These are phyloP conservation scores for Sanchytrium tribonematis DNA, from an alignment of 371 early-diverging fungal species.

Conservation along the genomic window DNA sequence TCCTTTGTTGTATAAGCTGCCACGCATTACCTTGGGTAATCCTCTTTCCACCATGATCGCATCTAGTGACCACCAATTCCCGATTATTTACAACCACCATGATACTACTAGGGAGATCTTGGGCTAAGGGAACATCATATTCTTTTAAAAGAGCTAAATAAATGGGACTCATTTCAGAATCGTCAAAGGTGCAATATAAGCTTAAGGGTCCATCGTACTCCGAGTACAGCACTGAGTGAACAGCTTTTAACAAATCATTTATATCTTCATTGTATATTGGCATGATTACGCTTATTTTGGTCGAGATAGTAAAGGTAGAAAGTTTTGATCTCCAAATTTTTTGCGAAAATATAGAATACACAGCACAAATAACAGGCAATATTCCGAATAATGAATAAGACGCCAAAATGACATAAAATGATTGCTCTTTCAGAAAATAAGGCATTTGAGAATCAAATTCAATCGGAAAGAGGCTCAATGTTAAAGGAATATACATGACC, in stretches of 20 bases:
- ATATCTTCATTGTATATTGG: neutral
- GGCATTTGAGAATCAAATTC: neutral
- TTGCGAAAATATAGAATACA: neutral
- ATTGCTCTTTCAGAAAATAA: neutral
- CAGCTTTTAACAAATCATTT: neutral
- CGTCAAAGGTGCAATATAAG: neutral
- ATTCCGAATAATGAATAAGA: neutral
- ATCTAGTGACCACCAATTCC: constrained; percentile 6
- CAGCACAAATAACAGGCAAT: neutral
- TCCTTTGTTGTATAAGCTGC: constrained; percentile 4
- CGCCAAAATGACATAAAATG: neutral
- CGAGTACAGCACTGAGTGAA: neutral
- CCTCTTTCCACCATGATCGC: constrained; percentile 16
- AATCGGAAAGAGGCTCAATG: neutral
- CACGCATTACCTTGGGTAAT: constrained; percentile 11
- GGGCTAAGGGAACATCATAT: neutral
- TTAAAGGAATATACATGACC: neutral
- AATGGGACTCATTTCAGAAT: neutral
- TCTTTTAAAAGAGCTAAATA: neutral
- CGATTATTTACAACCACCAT: neutral
- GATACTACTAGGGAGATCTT: neutral
- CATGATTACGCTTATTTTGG: neutral
- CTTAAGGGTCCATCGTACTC: neutral
- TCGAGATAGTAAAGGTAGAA: neutral
- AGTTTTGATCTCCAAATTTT: neutral